A percentile compares a stretch with the other conserved stretches of the same genome.
phyloP scores from a whole-genome alignment of 805 yeast species.

The Scheffersomyces stipitis region DNA sequence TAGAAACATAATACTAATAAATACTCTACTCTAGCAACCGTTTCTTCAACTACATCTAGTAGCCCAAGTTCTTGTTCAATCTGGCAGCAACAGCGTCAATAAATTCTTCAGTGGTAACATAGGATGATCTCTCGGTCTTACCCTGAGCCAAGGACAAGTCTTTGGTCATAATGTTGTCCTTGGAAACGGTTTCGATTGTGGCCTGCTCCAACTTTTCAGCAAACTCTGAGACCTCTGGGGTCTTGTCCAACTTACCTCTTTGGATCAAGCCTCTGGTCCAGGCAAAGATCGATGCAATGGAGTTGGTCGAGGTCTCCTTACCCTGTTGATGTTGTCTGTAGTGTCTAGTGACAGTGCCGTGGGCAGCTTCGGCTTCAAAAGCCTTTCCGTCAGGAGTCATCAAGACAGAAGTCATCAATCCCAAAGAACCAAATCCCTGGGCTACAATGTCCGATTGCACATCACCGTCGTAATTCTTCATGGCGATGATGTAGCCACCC shows the following conservation, averaged over 20 bases:
- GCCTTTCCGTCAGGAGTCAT: slow-evolving; percentile 85
- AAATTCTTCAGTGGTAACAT: slow-evolving; percentile 74
- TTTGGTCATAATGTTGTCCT: slow-evolving; percentile 78
- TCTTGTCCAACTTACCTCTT: slow-evolving; percentile 74
- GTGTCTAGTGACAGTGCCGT: slow-evolving; percentile 86
- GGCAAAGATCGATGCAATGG: slow-evolving; percentile 82
- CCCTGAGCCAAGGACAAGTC: slow-evolving; percentile 77
- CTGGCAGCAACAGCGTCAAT: slow-evolving; percentile 72
- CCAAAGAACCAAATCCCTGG: slow-evolving; percentile 83
- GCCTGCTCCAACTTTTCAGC: slow-evolving; percentile 65
- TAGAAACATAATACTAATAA: background rate
- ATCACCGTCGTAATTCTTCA: slow-evolving; percentile 85
- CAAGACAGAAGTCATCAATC: slow-evolving; percentile 80
- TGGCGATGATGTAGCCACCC: slow-evolving; percentile 79
- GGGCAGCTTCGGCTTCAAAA: slow-evolving; percentile 86
- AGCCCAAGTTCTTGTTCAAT: slow-evolving; percentile 38
- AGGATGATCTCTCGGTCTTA: slow-evolving; percentile 56
- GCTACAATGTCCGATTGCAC: slow-evolving; percentile 85
- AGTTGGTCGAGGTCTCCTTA: slow-evolving; percentile 79
- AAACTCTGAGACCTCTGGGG: slow-evolving; percentile 68
- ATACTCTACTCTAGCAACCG: background rate
- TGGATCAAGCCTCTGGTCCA: slow-evolving; percentile 85
- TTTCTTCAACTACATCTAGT: slow-evolving; percentile 1
- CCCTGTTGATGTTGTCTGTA: slow-evolving; percentile 81
- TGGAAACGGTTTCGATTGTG: slow-evolving; percentile 69